These are phyloP conservation scores for Gomphus sp. DNA, from an alignment of 1,284 basidiomycete genomes.

Conservation along the genomic window DNA sequence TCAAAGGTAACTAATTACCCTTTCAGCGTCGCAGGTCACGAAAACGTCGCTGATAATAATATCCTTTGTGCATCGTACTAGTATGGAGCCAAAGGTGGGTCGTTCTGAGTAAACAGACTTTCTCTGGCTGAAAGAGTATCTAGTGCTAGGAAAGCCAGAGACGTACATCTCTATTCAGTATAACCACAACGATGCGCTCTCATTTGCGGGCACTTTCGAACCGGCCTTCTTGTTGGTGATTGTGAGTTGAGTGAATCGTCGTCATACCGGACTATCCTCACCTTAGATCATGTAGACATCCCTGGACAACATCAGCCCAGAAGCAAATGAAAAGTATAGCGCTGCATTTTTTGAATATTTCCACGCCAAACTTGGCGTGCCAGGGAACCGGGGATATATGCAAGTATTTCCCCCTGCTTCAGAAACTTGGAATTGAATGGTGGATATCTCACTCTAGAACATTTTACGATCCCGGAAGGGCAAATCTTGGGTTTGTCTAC, in stretches of 20 bases:
- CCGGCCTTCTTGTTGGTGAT: constrained; percentile 50
- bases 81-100: not conserved
- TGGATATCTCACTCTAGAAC: constrained; percentile 22
- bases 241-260: constrained; percentile 29
- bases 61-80: not conserved
- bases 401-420: constrained; percentile 12
- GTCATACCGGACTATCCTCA: not conserved
- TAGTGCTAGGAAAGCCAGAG: constrained; percentile 43
- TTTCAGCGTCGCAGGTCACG: not conserved
- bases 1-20: constrained; percentile 38
- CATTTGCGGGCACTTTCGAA: constrained; percentile 51
- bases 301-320: constrained; percentile 43
- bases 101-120: not conserved
- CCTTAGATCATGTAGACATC: constrained; percentile 30
- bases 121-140: not conserved
- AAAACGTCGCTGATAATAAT: not conserved
- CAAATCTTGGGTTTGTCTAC: constrained; percentile 40
- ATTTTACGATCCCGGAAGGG: constrained; percentile 51
- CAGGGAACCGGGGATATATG: constrained; percentile 49
- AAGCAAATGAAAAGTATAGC: constrained; percentile 43
- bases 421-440: not conserved
- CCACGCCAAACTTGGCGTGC: constrained; percentile 38
- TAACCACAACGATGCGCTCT: constrained; percentile 45
- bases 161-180: constrained; percentile 40
- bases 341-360: constrained; percentile 46